Conservation (phyloP, 2,329 filamentous ascomycete genomes). For the Dothidotthia symphoricarpi region DNA sequence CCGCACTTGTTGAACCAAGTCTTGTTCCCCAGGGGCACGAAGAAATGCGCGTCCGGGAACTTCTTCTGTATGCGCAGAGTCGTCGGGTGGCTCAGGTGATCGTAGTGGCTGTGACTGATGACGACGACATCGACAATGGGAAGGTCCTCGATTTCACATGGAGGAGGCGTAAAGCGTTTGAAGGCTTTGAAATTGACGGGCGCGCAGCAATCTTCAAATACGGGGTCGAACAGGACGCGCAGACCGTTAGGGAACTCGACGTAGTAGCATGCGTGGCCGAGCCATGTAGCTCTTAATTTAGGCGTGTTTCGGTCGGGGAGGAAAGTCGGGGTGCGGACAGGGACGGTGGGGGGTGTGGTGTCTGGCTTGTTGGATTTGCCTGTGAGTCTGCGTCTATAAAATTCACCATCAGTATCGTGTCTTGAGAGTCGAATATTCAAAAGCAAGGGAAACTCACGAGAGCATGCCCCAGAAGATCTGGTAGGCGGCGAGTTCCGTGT, state of each 20-base stretch:
- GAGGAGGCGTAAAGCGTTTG: conserved; percentile 73
- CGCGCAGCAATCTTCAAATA: conserved; percentile 84
- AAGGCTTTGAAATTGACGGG: conserved; percentile 70
- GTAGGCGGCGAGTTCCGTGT: conserved; percentile 37
- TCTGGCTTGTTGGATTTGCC: conserved; percentile 58
- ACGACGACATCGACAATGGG: conserved; percentile 71
- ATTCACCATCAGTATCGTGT: background rate
- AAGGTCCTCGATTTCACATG: conserved; percentile 75
- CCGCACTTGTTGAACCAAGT: conserved; percentile 74
- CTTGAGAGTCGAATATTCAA: background rate
- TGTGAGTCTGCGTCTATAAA: conserved; percentile 46
- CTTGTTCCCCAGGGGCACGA: conserved; percentile 79
- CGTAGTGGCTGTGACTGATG: conserved; percentile 90
- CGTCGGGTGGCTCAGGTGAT: conserved; percentile 79
- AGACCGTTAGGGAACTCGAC: conserved; percentile 85
- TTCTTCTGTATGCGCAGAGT: conserved; percentile 67
- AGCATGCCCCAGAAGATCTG: conserved; percentile 42
- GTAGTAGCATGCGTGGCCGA: conserved; percentile 92
- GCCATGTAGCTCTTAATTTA: conserved; percentile 81
- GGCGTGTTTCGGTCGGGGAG: conserved; percentile 58
- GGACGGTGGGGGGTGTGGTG: conserved; percentile 63
- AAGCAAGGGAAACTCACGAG: conserved; percentile 29
- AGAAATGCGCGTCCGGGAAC: conserved; percentile 80
- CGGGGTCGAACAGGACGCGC: conserved; percentile 88
- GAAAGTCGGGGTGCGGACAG: conserved; percentile 66